These are phyloP conservation scores for Hypomontagnella monticulosa DNA, from an alignment of 495 filamentous ascomycete species.

Conservation along the genomic window DNA sequence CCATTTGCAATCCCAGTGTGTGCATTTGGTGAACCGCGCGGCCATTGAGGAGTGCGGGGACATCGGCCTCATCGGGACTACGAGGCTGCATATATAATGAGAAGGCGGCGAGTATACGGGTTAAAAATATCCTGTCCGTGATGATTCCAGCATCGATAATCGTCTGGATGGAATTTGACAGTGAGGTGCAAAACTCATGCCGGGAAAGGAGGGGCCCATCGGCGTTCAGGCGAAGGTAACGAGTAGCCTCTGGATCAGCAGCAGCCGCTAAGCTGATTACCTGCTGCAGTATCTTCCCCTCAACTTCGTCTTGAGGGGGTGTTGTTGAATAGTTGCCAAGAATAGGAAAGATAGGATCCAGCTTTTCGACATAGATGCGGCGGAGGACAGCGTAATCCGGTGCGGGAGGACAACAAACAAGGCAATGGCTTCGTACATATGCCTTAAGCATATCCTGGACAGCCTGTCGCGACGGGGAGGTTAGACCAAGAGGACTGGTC, in stretches of 20 bases:
- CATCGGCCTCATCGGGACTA: constrained; percentile 43
- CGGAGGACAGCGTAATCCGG: constrained; percentile 47
- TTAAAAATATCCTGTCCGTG: constrained; percentile 45
- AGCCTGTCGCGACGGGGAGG: constrained; percentile 39
- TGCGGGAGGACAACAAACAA: constrained; percentile 48
- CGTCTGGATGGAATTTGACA: constrained; percentile 48
- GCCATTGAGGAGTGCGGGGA: constrained; percentile 45
- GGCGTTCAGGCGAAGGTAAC: constrained; percentile 42
- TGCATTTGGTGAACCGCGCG: constrained; percentile 68
- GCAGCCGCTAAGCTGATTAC: constrained; percentile 61
- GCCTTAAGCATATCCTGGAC: constrained; percentile 47
- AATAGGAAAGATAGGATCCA: constrained; percentile 62
- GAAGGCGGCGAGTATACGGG: constrained; percentile 44
- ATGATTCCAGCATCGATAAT: constrained; percentile 48
- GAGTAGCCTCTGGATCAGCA: constrained; percentile 55
- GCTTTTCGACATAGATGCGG: constrained; percentile 56
- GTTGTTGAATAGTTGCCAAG: constrained; percentile 42
- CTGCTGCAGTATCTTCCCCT: constrained; percentile 50
- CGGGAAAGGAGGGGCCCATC: constrained; percentile 41
- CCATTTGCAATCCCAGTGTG: constrained; percentile 70
- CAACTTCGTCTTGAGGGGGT: constrained; percentile 36
- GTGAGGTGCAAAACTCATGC: constrained; percentile 49
- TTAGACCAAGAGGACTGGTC: constrained; percentile 25
- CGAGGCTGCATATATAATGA: constrained; percentile 50
- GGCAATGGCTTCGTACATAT: constrained; percentile 50